Base-by-base conservation (phyloP, 352 stramenopile species). In the Globisporangium solare region DNA sequence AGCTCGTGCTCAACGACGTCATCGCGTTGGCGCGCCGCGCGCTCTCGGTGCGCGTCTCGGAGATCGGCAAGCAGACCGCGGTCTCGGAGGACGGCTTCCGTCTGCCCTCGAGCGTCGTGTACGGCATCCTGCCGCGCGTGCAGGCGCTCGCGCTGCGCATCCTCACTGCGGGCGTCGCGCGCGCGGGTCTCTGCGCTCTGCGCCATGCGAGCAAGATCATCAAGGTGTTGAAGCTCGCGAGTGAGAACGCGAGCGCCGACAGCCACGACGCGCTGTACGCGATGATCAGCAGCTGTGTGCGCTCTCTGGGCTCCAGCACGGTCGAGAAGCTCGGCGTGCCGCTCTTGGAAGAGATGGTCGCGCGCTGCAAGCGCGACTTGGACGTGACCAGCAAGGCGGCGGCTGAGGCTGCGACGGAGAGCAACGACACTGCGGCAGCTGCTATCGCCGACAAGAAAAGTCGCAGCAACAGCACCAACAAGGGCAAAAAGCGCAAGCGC, bases 401-500 rank as follows among this genome's bases (percentile, higher is more conserved):
- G 37, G 51, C 66, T 20, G 52, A 67, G 17, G 67, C 27, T 35
- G 61, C 45, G 40, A 45, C 3, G 39, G 17, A 5, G 14, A 32
- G 45, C 51, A 37, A 40, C 11, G 31, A 20, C 20, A 7, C 21
- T 41, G 27, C 37, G 14, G 17, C 18, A 7, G 42, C 48, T 2
- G 42, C 48, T 2, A n/a, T 57, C 11, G 48, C 56, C 0, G 60
- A 65, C 27, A 64, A 61, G 35, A 58, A 58, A 39, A 56, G 63
- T 39, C 18, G 40, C 14, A 52, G 47, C 51, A 62, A 47, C 31
- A 61, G n/a, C 47, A 54, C 56, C 48, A 68, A 47, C 22, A 94
- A 92, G 59, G 84, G 77, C 60, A 94, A 94, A 69, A 94, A 94
- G 65, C 82, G 84, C 50, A 92, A 92, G 68, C 84, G 84, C 37